A percentile compares a stretch with the other conserved stretches of the same genome.
Evolutionary conservation across 2,329 filamentous ascomycete genomes (phyloP).

Genomic region (Aspergillus pseudoviridinutans): DNA sequence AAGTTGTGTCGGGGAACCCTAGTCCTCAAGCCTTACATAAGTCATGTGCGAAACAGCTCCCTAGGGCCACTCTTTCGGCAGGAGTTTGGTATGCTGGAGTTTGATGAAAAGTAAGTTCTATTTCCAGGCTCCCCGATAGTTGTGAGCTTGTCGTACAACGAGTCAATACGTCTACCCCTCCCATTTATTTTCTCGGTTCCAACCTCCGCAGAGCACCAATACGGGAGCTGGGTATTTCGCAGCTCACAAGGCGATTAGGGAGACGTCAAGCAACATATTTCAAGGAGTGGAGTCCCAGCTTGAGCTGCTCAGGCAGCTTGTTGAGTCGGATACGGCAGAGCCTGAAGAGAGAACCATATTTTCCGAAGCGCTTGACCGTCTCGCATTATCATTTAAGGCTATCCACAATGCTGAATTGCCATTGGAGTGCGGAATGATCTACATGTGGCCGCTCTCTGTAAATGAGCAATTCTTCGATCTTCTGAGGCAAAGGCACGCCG

Average conservation of each 20-base stretch:
- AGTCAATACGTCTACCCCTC: background rate
- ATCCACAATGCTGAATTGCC: background rate
- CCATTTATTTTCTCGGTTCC: background rate
- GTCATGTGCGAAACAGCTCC: background rate
- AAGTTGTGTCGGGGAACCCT: conserved; percentile 6
- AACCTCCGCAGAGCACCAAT: background rate
- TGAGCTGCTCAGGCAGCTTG: background rate
- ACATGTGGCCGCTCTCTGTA: conserved; percentile 6
- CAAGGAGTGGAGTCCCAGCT: background rate
- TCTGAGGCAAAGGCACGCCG: background rate
- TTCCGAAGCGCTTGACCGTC: background rate
- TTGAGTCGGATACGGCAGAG: background rate
- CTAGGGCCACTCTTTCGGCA: background rate
- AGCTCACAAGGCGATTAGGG: background rate
- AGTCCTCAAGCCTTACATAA: conserved; percentile 1
- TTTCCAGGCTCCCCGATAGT: background rate
- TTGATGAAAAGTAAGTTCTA: background rate
- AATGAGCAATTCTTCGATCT: conserved; percentile 2
- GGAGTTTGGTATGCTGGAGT: background rate
- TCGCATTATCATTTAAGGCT: background rate
- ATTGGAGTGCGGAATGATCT: conserved; percentile 7
- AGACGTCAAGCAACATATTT: background rate
- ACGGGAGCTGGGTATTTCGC: background rate
- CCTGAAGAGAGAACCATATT: background rate
- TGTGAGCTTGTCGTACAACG: background rate